Percentiles rank a stretch among this genome's conserved stretches.
Conservation (phyloP, 768 basidiomycete genomes). For the Xerocomellus dryophilus region DNA sequence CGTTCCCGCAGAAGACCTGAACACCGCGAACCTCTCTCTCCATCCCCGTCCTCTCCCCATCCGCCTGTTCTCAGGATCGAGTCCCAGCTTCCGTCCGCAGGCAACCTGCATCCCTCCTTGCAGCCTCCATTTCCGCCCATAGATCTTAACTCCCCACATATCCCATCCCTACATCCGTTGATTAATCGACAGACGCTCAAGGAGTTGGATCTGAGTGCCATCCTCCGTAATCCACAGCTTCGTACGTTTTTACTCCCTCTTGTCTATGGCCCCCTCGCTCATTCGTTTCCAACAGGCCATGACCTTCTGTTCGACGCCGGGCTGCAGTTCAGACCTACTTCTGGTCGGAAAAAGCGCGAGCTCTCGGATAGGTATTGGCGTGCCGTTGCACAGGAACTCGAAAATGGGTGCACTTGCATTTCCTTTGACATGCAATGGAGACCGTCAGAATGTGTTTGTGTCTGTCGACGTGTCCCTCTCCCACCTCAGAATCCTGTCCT, state of each 20-base stretch:
- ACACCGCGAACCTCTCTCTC: slow-evolving; percentile 31
- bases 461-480: slow-evolving; percentile 45
- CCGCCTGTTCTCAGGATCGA: slow-evolving; percentile 26
- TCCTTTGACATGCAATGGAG: slow-evolving; percentile 63
- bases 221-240: slow-evolving; percentile 86
- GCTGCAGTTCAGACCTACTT: slow-evolving; percentile 76
- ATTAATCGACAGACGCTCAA: slow-evolving; percentile 82
- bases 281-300: slow-evolving; percentile 52
- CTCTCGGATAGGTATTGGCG: slow-evolving; percentile 82
- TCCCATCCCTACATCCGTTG: slow-evolving; percentile 68
- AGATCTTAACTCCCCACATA: slow-evolving; percentile 48
- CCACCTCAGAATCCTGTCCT: slow-evolving; percentile 42
- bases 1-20: slow-evolving; percentile 30
- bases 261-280: not conserved
- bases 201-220: slow-evolving; percentile 81
- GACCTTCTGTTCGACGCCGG: slow-evolving; percentile 87
- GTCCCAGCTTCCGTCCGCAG: slow-evolving; percentile 19
- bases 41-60: slow-evolving; percentile 23
- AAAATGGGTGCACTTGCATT: slow-evolving; percentile 79
- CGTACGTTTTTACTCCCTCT: slow-evolving; percentile 51
- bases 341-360: slow-evolving; percentile 69
- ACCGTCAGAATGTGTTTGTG: slow-evolving; percentile 54
- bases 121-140: slow-evolving; percentile 34
- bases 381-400: slow-evolving; percentile 74
- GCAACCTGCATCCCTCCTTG: slow-evolving; percentile 27